Evolutionary conservation across 129 eudicot species (phyloP).

Genomic region (Flaveria robusta): DNA sequence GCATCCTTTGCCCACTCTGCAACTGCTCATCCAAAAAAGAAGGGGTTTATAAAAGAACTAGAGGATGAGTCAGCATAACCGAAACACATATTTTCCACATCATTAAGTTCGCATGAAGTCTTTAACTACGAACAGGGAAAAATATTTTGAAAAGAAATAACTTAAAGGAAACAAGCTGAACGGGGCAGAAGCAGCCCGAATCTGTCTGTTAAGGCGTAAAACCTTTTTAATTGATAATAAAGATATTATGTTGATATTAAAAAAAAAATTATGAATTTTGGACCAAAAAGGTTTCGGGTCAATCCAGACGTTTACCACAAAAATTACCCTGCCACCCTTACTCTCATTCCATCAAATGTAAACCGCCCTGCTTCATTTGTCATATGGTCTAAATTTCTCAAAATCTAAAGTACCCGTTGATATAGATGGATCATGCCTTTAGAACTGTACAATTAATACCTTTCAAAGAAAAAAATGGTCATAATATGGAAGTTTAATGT

Average conservation of each 20-base stretch:
- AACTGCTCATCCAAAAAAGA: slow-evolving; percentile 47
- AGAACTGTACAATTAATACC: not conserved
- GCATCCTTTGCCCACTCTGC: slow-evolving; percentile 97
- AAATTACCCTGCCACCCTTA: not conserved
- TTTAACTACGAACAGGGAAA: not conserved
- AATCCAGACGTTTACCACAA: not conserved
- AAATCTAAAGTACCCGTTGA: not conserved
- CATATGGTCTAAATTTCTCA: not conserved
- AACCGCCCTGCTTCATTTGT: not conserved
- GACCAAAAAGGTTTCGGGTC: not conserved
- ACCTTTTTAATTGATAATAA: not conserved
- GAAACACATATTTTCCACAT: not conserved
- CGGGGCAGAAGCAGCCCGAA: not conserved
- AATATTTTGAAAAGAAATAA: not conserved
- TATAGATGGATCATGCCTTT: not conserved
- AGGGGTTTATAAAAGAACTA: slow-evolving; percentile 1
- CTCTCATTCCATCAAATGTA: slow-evolving; percentile 2
- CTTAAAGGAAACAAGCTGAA: not conserved
- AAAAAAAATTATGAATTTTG: not conserved
- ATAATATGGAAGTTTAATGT: not conserved
- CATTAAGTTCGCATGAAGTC: not conserved
- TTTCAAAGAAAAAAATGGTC: not conserved
- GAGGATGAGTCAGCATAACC: not conserved
- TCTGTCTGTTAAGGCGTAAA: not conserved
- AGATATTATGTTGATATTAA: not conserved